These are phyloP conservation scores for Yamadazyma sp. DNA, from an alignment of 1,139 yeast genomes.

Conservation along the genomic window DNA sequence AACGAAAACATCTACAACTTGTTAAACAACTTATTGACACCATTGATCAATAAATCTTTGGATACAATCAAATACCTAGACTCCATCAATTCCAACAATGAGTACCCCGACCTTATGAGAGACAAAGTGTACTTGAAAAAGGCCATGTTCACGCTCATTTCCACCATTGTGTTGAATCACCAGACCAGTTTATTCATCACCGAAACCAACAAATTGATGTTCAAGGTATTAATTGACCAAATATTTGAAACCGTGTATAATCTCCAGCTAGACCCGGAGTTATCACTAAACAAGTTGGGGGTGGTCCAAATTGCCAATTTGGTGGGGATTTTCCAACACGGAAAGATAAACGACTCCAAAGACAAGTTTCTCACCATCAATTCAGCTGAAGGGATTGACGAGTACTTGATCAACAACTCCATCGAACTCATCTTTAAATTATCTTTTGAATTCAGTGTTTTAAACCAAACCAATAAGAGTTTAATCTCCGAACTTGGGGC, in stretches of 20 bases:
- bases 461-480: conserved; percentile 68
- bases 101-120: conserved; percentile 50
- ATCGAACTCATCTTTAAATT: conserved; percentile 74
- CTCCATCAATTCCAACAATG: conserved; percentile 12
- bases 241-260: conserved; percentile 63
- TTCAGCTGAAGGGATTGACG: conserved; percentile 62
- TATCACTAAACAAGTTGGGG: conserved; percentile 55
- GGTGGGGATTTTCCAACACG: conserved; percentile 58
- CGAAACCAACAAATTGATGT: conserved; percentile 58
- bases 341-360: conserved; percentile 51
- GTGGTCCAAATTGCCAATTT: conserved; percentile 68
- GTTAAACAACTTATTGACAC: conserved; percentile 69
- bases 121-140: conserved; percentile 65
- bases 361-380: conserved; percentile 56
- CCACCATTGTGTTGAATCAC: conserved; percentile 72
- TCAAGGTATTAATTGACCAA: conserved; percentile 64
- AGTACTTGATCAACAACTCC: conserved; percentile 65
- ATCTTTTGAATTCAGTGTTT: conserved; percentile 67
- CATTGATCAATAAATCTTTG: conserved; percentile 68
- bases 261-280: conserved; percentile 25
- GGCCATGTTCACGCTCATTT: conserved; percentile 66
- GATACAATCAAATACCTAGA: conserved; percentile 39
- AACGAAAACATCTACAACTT: conserved; percentile 72
- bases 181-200: conserved; percentile 76
- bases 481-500: conserved; percentile 75